These are phyloP conservation scores for Plasmodium fragile DNA, from an alignment of 169 alveolate species.

Conservation along the genomic window DNA sequence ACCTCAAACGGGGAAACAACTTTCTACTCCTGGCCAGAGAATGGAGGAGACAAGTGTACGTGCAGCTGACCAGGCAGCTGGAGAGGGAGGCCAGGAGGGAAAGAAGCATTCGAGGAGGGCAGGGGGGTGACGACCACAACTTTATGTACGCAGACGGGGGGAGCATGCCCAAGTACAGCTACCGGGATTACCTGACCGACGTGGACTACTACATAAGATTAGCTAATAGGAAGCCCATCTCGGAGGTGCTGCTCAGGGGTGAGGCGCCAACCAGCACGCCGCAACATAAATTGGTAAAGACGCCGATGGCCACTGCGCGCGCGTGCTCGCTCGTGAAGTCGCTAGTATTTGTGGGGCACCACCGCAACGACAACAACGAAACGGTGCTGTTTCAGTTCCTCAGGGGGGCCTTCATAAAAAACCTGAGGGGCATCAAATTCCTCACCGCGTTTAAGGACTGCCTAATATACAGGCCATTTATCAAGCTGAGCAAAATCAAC, in stretches of 20 bases:
- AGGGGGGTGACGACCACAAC: neutral
- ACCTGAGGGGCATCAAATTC: conserved; percentile 38
- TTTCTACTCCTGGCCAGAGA: conserved; percentile 33
- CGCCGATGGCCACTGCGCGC: neutral
- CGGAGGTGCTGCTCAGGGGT: neutral
- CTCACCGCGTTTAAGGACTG: conserved; percentile 39
- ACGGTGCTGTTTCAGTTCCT: conserved; percentile 44
- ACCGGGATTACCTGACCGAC: conserved; percentile 7
- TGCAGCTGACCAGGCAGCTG: neutral
- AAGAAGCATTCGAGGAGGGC: neutral
- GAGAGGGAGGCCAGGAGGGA: neutral
- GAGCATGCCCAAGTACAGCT: neutral
- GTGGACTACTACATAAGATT: conserved; percentile 5
- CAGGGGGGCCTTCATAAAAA: conserved; percentile 66
- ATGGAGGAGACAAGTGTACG: conserved; percentile 48
- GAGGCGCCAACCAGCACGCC: neutral
- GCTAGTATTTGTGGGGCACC: conserved; percentile 47
- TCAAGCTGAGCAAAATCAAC: conserved; percentile 29
- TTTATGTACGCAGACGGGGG: neutral
- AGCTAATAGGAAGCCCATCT: conserved; percentile 9
- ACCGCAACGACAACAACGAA: conserved; percentile 57
- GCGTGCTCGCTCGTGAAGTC: neutral
- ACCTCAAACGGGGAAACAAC: neutral
- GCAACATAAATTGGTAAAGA: neutral
- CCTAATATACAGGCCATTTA: conserved; percentile 53